Percentiles rank a stretch among this genome's conserved stretches.
Conservation (phyloP, 2,329 filamentous ascomycete genomes). For the Cladosporium sp. region DNA sequence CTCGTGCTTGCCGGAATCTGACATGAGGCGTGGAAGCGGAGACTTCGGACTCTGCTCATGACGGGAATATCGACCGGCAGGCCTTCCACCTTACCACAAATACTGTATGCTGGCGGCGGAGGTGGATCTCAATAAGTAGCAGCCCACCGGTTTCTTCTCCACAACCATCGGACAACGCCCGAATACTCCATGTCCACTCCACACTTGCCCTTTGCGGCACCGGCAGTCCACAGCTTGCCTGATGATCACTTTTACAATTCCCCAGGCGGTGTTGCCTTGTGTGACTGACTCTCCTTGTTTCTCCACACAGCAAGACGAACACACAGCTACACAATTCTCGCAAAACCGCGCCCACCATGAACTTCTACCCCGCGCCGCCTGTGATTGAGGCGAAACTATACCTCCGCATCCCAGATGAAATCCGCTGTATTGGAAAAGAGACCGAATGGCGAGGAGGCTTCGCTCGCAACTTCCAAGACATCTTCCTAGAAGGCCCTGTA, state of each 20-base stretch:
- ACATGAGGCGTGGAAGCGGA: too few species aligned
- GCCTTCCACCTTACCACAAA: not conserved
- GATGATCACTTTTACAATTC: not conserved
- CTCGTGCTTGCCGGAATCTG: too few species aligned
- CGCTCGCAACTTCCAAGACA: slow-evolving; percentile 38
- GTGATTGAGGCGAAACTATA: slow-evolving; percentile 40
- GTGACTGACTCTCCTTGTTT: not conserved
- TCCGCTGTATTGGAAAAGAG: slow-evolving; percentile 16
- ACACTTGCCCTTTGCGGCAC: not conserved
- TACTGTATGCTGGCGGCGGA: not conserved
- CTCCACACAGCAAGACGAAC: not conserved
- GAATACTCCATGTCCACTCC: not conserved
- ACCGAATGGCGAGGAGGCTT: slow-evolving; percentile 45
- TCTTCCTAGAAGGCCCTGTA: slow-evolving; percentile 45
- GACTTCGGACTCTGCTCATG: not conserved
- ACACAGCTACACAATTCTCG: not conserved
- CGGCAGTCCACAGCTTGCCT: not conserved
- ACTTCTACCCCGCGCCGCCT: slow-evolving; percentile 39
- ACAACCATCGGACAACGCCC: not conserved
- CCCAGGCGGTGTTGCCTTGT: not conserved
- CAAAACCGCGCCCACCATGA: slow-evolving; percentile 27
- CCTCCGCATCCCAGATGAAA: slow-evolving; percentile 39
- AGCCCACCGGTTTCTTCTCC: not conserved
- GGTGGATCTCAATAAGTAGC: too few species aligned
- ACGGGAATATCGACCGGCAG: not conserved